Conservation (phyloP, 2,329 filamentous ascomycete genomes). For the Pseudocercospora fuligena region DNA sequence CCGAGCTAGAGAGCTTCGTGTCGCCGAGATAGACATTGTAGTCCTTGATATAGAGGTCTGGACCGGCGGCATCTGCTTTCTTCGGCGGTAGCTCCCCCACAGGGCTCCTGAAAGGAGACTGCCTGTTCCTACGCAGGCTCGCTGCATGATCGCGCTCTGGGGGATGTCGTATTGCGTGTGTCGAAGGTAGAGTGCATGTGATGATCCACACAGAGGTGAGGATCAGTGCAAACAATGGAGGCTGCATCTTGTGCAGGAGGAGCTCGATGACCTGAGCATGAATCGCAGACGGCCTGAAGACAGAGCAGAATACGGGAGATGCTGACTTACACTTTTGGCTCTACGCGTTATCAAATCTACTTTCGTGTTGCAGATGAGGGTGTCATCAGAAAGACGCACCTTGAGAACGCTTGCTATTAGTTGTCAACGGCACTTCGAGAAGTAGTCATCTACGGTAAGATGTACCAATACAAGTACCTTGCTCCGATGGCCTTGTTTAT, state of each 20-base stretch:
- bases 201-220: neutral
- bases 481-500: neutral
- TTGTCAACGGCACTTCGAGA: neutral
- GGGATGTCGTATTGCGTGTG: neutral
- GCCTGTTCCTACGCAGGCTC: neutral
- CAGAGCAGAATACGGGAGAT: neutral
- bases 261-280: neutral
- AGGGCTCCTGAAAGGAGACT: neutral
- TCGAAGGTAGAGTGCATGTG: neutral
- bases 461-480: neutral
- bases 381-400: neutral
- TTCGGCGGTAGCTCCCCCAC: neutral
- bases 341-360: neutral
- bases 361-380: neutral
- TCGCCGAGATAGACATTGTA: conserved; percentile 14
- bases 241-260: neutral
- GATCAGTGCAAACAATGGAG: neutral
- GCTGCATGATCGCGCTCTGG: neutral
- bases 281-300: neutral
- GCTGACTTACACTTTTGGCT: neutral
- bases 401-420: neutral
- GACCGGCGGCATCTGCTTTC: neutral
- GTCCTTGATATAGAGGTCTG: neutral
- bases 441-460: neutral
- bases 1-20: conserved; percentile 10